Evolutionary conservation across 305 asterid genomes (phyloP).

Genomic region (Fraxinus greggii): DNA sequence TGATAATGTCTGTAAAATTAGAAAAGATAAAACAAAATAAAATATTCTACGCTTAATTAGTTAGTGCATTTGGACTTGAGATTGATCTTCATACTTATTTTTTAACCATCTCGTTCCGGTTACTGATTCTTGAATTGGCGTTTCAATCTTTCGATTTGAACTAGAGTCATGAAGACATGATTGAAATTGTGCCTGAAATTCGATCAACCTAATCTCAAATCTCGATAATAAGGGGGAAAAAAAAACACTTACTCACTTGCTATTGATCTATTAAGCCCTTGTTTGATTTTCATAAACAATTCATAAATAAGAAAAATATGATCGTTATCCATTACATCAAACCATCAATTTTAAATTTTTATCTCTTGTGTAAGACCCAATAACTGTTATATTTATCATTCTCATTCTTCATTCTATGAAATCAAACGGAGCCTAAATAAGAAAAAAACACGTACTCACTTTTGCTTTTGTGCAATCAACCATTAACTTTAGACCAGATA

Average conservation of each 20-base stretch:
- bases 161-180: neutral
- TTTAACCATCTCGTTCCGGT: neutral
- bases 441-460: slow-evolving; percentile 6
- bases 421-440: no score
- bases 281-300: no score
- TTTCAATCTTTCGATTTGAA: neutral
- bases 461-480: slow-evolving; percentile 15
- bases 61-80: neutral
- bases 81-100: neutral
- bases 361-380: no score
- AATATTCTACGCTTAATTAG: neutral
- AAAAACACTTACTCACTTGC: slow-evolving; percentile 15
- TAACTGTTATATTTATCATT: no score
- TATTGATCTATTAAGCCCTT: no score
- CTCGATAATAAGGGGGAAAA: neutral
- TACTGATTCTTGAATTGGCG: neutral
- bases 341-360: no score
- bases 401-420: no score
- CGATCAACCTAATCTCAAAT: neutral
- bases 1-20: neutral
- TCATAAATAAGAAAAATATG: no score
- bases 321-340: no score
- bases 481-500: slow-evolving; percentile 24
- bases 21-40: neutral
- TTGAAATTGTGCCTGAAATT: neutral